Evolutionary conservation across 306 rosid species (phyloP), one percentile per base, ranked within the genome.

Genomic region (Casuarina glauca): DNA sequence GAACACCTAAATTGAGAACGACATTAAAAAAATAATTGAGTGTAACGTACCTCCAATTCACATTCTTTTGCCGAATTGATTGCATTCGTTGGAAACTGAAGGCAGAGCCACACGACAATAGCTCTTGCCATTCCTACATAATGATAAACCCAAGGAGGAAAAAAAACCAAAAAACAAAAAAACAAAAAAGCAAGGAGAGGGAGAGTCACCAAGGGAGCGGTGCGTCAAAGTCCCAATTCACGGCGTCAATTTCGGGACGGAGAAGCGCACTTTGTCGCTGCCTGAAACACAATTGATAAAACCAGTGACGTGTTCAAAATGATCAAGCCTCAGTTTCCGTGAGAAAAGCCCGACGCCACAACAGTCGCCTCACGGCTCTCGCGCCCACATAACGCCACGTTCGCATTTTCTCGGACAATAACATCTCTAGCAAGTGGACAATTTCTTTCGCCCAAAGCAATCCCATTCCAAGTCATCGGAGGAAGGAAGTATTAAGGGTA

Each of bases 331-430:
- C 39, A 9, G 9, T 39, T 46, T 55, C 45, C 49, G 46, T 5
- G 9, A 75, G 54, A 11, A 70, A 77, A n/a, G 32, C 20, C 19
- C 42, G 12, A 48, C 46, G 50, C 77, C n/a, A 38, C 55, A n/a
- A 41, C 36, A 74, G 76, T 75, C 32, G 79, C 67, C 87, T 76
- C 78, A 83, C 89, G 88, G 74, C 86, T 83, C 84, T 85, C 70
- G 78, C 70, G 78, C 62, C 78, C 42, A 36, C 64, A 45, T 12
- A 20, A 45, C 64, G 82, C 81, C 87, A 80, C 83, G 85, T 83
- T 82, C 38, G 67, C 76, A 41, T 62, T 12, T 1, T 63, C 35
- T 6, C 2, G 55, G 68, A 26, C 80, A 52, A 19, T 39, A 80
- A 35, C 3, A 5, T 51, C 77, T 81, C 71, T 39, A 2, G 6